Conservation (phyloP, 2,329 filamentous ascomycete species). For the Chaetomiaceae sp. region DNA sequence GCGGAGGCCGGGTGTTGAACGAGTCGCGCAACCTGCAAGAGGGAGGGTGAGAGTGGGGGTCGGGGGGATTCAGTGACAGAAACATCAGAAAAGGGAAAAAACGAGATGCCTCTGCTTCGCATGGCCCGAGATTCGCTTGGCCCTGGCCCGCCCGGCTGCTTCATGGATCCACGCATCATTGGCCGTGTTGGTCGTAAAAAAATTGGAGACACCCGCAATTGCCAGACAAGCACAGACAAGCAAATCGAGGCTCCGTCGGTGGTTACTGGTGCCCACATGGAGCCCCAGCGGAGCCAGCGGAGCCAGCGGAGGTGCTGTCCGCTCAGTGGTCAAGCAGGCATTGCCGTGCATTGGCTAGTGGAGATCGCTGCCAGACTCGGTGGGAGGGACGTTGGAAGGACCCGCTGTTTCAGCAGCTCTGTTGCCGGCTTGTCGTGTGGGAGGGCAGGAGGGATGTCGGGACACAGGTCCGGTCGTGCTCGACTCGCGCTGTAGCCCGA, state of each 20-base stretch:
- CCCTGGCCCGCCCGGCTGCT: constrained; percentile 9
- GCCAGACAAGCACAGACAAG: constrained; percentile 12
- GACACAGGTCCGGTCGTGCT: no score
- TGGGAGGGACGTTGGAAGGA: not conserved
- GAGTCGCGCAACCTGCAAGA: constrained; percentile 17
- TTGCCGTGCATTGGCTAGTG: not conserved
- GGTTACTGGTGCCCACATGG: no score
- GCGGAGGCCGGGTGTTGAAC: constrained; percentile 14
- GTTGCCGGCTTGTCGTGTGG: not conserved
- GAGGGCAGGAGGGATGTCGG: no score
- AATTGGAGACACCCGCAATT: constrained; percentile 12
- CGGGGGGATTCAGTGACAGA: constrained; percentile 16
- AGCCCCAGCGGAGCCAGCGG: no score
- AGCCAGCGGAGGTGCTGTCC: not conserved
- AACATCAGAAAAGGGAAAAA: constrained; percentile 17
- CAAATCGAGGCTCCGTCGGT: constrained; percentile 8
- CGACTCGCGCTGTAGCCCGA: no score
- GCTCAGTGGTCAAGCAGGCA: constrained; percentile 5
- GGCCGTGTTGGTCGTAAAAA: no score
- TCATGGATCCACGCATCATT: constrained; percentile 6
- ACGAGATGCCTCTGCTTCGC: constrained; percentile 4
- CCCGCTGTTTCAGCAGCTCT: constrained; percentile 3
- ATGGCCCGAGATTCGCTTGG: constrained; percentile 16
- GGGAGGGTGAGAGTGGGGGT: constrained; percentile 19
- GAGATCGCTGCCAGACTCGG: constrained; percentile 13